Evolutionary conservation across 495 filamentous ascomycete genomes (phyloP).

Genomic region (Aspergillus diversus): DNA sequence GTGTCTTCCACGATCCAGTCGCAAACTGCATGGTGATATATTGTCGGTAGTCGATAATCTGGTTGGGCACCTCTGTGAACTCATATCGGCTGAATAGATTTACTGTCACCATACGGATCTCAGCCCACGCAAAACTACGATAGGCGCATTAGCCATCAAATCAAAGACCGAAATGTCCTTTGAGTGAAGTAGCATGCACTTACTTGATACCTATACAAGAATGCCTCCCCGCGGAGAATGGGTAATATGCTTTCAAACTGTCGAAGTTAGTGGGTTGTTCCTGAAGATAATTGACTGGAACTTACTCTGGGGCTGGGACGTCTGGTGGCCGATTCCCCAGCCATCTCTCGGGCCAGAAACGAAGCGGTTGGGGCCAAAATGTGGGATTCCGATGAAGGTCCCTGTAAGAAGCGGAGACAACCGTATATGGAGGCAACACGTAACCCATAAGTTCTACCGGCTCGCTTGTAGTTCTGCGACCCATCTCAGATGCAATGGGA

Average conservation of each 20-base stretch:
- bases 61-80: not conserved
- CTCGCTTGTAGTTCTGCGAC: conserved; percentile 5
- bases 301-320: not conserved
- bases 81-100: conserved; percentile 9
- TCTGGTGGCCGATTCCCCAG: conserved; percentile 10
- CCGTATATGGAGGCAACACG: conserved; percentile 2
- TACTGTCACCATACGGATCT: conserved; percentile 1
- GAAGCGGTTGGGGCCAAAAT: conserved; percentile 9
- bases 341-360: conserved; percentile 24
- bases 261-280: not conserved
- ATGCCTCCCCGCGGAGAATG: conserved; percentile 12
- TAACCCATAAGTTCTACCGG: conserved; percentile 3
- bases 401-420: conserved; percentile 11
- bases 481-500: conserved; percentile 18
- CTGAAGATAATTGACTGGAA: not conserved
- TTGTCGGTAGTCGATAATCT: conserved; percentile 11
- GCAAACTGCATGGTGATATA: conserved; percentile 13
- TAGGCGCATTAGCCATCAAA: not conserved
- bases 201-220: conserved; percentile 11
- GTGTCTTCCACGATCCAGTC: too few relatives aligned
- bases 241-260: conserved; percentile 7
- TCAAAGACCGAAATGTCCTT: too few relatives aligned
- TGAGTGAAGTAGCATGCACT: not conserved
- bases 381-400: conserved; percentile 12
- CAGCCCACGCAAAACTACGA: conserved; percentile 11